Base-by-base conservation (phyloP, 1,284 basidiomycete genomes). In the Xerocomus amazonicus region DNA sequence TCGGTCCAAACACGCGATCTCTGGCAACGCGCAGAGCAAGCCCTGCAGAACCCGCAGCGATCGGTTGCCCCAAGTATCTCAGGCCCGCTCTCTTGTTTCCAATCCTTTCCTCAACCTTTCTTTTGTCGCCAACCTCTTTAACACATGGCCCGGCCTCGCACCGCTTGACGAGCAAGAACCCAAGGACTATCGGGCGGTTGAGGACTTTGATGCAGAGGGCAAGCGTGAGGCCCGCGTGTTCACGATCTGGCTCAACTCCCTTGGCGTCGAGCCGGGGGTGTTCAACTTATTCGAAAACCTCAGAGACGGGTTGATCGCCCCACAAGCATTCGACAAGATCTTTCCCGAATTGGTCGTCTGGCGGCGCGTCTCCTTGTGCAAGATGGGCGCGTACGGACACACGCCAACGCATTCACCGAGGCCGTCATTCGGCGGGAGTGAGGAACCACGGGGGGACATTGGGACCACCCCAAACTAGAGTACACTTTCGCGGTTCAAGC, bases 41-140 rank as follows among this genome's bases (percentile, higher is more conserved):
- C 97, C 23, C 80, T 99, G 9, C 86, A 95, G 74, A 95, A 96
- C 59, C 96, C 14, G 96, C 90, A 55, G 79, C 77, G 46, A 98
- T 99, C 59, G 92, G 91, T 23, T 98, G 96, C 73, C n/a, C n/a
- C 57, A 97, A 97, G 67, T 99, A 97, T 75, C 79, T 99, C 29
- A 96, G 95, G 0, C 84, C 42, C 81, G 95, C 57, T n/a, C n/a
- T n/a, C n/a, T n/a, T n/a, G n/a, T n/a, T n/a, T n/a, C n/a, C n/a
- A n/a, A n/a, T n/a, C n/a, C n/a, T n/a, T n/a, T n/a, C n/a, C n/a
- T n/a, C n/a, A 99, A 99, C 72, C 86, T 99, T 53, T 96, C 97
- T 4, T 99, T 98, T 68, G 96, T 98, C n/a, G 96, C 97, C 43
- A 95, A 97, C 70, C 80, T 99, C 47, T 99, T 99, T 83, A 99